These are phyloP conservation scores for Gyrodon lividus DNA, from an alignment of 768 basidiomycete species.

Conservation along the genomic window DNA sequence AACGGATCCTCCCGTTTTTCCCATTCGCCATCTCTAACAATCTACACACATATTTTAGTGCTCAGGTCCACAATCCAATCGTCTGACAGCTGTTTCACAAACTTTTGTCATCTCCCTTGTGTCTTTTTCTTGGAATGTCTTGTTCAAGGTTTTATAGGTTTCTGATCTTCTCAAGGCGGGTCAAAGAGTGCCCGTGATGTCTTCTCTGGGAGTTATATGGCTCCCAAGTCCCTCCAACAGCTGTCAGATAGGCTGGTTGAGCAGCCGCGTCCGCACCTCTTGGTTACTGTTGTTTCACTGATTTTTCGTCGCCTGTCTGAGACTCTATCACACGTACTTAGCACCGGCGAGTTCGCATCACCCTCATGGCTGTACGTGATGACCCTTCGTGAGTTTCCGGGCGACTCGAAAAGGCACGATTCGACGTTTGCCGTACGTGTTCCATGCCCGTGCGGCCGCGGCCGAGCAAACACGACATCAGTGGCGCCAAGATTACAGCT, in stretches of 20 bases:
- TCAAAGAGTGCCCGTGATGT: not conserved
- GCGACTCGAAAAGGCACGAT: slow-evolving; percentile 19
- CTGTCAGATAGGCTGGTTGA: too few relatives aligned
- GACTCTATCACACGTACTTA: slow-evolving; percentile 8
- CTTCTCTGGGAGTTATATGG: not conserved
- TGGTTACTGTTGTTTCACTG: not conserved
- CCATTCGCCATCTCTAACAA: too few relatives aligned
- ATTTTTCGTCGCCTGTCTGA: slow-evolving; percentile 7
- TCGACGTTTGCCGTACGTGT: slow-evolving; percentile 18
- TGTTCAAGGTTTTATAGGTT: slow-evolving; percentile 14
- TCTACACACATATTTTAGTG: slow-evolving; percentile 2
- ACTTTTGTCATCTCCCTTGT: not conserved
- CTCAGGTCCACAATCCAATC: not conserved
- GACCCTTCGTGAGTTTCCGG: slow-evolving; percentile 10
- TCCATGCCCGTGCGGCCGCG: slow-evolving; percentile 21
- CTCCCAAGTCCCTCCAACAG: not conserved
- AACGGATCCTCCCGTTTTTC: slow-evolving; percentile 10
- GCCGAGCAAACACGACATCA: slow-evolving; percentile 2
- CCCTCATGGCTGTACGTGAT: slow-evolving; percentile 24
- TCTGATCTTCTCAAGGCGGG: not conserved
- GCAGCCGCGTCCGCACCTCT: not conserved
- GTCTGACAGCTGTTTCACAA: not conserved
- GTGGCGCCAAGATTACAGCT: not conserved
- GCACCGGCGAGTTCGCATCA: slow-evolving; percentile 1
- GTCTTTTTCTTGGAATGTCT: slow-evolving; percentile 2